These are phyloP conservation scores for Saturnispora dispora DNA, from an alignment of 805 yeast genomes.

Conservation along the genomic window DNA sequence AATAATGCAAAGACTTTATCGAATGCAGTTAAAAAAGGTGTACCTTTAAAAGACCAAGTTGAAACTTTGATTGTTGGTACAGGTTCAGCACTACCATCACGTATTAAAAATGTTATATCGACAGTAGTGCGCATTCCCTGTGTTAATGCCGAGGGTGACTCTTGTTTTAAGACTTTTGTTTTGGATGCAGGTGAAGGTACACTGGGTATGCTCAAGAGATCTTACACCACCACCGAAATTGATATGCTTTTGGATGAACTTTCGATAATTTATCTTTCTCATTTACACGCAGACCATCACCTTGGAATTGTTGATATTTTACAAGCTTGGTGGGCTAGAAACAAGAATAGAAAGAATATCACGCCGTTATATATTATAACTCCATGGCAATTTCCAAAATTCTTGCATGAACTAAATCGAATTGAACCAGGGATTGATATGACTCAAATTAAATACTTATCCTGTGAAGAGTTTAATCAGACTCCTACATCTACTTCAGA, in stretches of 20 bases:
- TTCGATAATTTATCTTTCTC: constrained; percentile 63
- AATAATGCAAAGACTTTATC: constrained; percentile 3
- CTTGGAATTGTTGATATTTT: constrained; percentile 70
- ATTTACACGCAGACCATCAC: constrained; percentile 96
- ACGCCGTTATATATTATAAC: constrained; percentile 47
- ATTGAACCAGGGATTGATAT: constrained; percentile 16
- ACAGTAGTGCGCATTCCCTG: constrained; percentile 67
- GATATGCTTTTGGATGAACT: constrained; percentile 47
- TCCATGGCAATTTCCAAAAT: constrained; percentile 67
- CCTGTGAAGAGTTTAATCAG: constrained; percentile 27
- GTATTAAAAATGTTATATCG: constrained; percentile 76
- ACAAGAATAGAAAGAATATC: constrained; percentile 24
- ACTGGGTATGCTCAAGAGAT: constrained; percentile 57
- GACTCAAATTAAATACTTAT: constrained; percentile 15
- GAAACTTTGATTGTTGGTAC: constrained; percentile 81
- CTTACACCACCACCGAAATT: constrained; percentile 41
- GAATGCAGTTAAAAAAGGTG: constrained; percentile 4
- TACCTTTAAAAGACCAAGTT: constrained; percentile 39
- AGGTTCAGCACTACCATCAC: constrained; percentile 85
- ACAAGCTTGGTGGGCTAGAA: constrained; percentile 48
- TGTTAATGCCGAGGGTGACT: constrained; percentile 7
- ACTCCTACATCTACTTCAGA: background rate
- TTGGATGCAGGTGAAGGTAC: constrained; percentile 97
- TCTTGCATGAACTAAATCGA: constrained; percentile 55
- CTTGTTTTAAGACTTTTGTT: constrained; percentile 37